Conservation (phyloP, 768 basidiomycete genomes). For the Xerocomellus intermedius region DNA sequence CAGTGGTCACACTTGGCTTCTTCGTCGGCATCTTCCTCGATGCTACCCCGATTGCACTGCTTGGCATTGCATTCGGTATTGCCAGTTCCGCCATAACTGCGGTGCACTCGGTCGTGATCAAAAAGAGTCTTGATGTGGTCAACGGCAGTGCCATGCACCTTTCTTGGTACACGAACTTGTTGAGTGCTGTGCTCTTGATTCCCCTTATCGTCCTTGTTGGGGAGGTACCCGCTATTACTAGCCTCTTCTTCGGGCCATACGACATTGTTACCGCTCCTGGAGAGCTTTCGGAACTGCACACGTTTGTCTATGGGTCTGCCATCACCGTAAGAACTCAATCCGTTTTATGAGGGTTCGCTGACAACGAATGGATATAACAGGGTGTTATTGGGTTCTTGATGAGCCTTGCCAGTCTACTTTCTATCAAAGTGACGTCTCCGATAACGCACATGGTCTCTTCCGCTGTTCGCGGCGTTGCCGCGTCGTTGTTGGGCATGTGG, state of each 20-base stretch:
- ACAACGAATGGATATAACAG: constrained; percentile 35
- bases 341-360: not conserved
- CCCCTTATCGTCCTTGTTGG: constrained; percentile 76
- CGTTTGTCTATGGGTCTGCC: constrained; percentile 74
- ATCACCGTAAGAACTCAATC: constrained; percentile 59
- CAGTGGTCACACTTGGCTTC: constrained; percentile 87
- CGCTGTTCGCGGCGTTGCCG: constrained; percentile 91
- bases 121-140: constrained; percentile 76
- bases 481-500: constrained; percentile 80
- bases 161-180: constrained; percentile 89
- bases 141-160: constrained; percentile 81
- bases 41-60: constrained; percentile 49
- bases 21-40: constrained; percentile 87
- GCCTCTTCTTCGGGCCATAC: constrained; percentile 53
- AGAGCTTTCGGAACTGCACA: constrained; percentile 48
- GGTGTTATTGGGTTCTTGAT: constrained; percentile 90
- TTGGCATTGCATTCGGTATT: constrained; percentile 81
- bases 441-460: constrained; percentile 98
- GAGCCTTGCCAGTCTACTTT: constrained; percentile 88
- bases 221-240: constrained; percentile 63
- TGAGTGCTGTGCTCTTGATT: constrained; percentile 68
- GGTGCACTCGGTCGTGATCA: constrained; percentile 91
- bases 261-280: constrained; percentile 39
- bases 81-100: constrained; percentile 85
- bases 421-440: constrained; percentile 96